Evolutionary conservation across 164 flowering plant genomes (phyloP), one percentile per base, ranked within the genome.

Genomic region (Tetrastigma voinierianum): DNA sequence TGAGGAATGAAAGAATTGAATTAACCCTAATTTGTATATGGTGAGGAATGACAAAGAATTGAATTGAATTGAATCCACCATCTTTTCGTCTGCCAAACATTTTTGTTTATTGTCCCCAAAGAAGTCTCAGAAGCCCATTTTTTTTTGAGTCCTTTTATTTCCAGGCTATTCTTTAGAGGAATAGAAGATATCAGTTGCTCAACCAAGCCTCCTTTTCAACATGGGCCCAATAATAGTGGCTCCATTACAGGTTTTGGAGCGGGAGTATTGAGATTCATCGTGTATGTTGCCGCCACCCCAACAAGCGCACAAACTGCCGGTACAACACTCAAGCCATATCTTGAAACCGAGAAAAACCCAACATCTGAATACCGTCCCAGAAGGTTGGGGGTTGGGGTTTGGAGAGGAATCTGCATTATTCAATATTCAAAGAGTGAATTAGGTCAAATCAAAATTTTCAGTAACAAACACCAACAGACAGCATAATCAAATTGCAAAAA

Each of bases 221-320:
- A 43, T 75, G 87, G 25, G 67, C 86, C 77, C n/a, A n/a, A n/a
- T n/a, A 94, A 46, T 3, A 94, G 81, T 15, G 97, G 91, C 59
- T 82, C 91, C 44, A 61, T 60, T 58, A 83, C 60, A 61, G 84
- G 80, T 66, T 73, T 80, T 24, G 73, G 19, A 55, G 49, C 20
- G 7, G 81, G 71, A 2, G 81, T 59, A 1, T 73, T 66, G 19
- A 95, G 85, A 9, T 90, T 69, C 96, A 89, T 90, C 59, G 83
- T 81, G 73, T 61, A 84, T 48, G 93, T 87, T 11, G 89, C 83
- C 8, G 62, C 68, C 10, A 82, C 78, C 2, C 93, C 94, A 24
- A 81, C 55, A 59, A 95, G 82, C 14, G 97, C 83, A 78, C 91
- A 90, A 44, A 79, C 2, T 19, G 91, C 96, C 8, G 99, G 99